Base-by-base conservation (phyloP, 2,329 filamentous ascomycete genomes). In the Tolypocladium endophyticum region DNA sequence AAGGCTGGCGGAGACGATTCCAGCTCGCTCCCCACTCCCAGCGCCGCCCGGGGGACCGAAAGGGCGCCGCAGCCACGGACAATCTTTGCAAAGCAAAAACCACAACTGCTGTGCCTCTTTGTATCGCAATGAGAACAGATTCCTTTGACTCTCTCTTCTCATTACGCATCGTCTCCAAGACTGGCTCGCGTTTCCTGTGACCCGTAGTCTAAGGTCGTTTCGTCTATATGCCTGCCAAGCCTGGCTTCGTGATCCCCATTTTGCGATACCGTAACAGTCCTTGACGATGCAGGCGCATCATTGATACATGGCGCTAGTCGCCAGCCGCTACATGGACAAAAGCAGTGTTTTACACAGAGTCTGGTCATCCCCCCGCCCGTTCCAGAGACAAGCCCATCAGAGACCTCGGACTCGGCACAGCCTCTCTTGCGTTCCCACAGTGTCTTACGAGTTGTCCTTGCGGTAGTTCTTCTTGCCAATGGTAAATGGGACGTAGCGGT, bases 401-500 rank as follows among this genome's bases (percentile, higher is more conserved):
- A 20, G 28, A 2, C 9, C 30, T 33, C 30, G 11, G 30, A 33
- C 30, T 35, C 50, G 50, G 18, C 50, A 53, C 18, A 54, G 12
- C 30, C 30, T 54, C 50, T 35, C 30, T n/a, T 35, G 50, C 30
- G 11, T 16, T 23, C 30, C 30, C 30, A 23, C 30, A 36, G 30
- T 6, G 20, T 41, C 60, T 65, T 69, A 77, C 59, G 77, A 76
- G 76, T 77, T 86, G 76, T 79, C 82, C 78, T 86, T 87, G 72
- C 75, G 79, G 74, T 94, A 95, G 72, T 84, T 87, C 64, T 89
- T 82, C 84, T 97, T 97, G 75, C 92, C 92, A 65, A 96, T 86
- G 47, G 90, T 87, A 79, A 97, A 96, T 47, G 92, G 92, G 36
- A 96, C 92, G 73, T 96, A 99, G 77, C 93, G 90, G 81, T 97